Evolutionary conservation across 164 flowering plant species (phyloP), one percentile per base, ranked within the genome.

Genomic region (Euptelea pleiosperma): DNA sequence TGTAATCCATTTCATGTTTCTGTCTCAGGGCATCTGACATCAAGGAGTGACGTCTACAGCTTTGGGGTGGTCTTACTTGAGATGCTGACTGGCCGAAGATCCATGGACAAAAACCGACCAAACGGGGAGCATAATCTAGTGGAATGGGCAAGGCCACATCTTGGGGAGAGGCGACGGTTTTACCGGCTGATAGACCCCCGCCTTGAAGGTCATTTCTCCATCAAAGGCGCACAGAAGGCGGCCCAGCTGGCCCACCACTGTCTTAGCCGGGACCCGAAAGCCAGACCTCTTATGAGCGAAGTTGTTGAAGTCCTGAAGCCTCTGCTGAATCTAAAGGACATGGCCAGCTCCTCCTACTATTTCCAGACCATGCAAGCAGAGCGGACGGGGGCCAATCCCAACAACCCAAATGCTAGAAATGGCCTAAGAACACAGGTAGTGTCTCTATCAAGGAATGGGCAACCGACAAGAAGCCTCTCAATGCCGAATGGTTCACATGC

Each of bases 21-120:
- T 54, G 24, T 48, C 18, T 18, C 76, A 89, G 96, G 96, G 48
- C 96, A 89, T 72, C 81, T 89, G 35, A 89, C 96, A 25, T 89
- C 91, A 42, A 77, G 69, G 72, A 89, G 96, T 57, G 96, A 89
- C 64, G 96, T 89, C 30, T 89, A 89, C 71, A 89, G 96, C 62
- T 89, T 87, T 65, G 96, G 96, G 8, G 96, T 89, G 50, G 96
- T 89, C 62, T 69, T 89, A 24, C 94, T 89, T 24, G 96, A 89
- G 66, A 87, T 89, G 91, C 63, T 89, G 35, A 83, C 85, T 35
- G 96, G 96, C 8, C 71, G 96, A 66, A 78, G 94, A 70, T 89
- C 96, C 52, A 86, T 89, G 94, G 96, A 89, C 69, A 89, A 89
- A 65, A 85, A 78, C 65, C 72, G 96, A 16, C 96, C 91, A 15